Evolutionary conservation across 2,329 filamentous ascomycete species (phyloP).

Genomic region (Mycosphaerella sp.): DNA sequence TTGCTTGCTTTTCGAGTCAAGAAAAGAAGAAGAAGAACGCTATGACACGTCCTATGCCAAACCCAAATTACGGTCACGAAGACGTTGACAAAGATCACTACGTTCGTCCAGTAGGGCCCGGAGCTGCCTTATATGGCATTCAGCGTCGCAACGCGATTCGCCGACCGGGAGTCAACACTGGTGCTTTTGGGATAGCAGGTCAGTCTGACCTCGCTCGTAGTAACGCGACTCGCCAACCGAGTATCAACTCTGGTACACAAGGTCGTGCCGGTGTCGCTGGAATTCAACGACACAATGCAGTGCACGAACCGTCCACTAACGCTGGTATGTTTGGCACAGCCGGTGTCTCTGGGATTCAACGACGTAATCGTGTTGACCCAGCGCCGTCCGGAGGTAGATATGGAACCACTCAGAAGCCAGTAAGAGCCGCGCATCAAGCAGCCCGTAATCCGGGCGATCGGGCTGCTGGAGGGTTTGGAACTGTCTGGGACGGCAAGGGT

Average conservation of each 20-base stretch:
- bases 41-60: background rate
- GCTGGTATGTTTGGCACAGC: background rate
- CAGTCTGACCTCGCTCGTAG: background rate
- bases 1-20: background rate
- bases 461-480: no score
- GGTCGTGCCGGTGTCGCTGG: background rate
- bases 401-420: no score
- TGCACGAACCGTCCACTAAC: background rate
- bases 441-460: no score
- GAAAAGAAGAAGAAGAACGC: background rate
- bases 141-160: background rate
- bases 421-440: no score
- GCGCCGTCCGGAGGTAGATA: no score
- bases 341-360: background rate
- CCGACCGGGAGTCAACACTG: background rate
- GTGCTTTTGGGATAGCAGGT: background rate
- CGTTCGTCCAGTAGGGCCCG: background rate
- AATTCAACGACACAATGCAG: background rate
- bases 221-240: background rate
- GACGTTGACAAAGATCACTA: background rate
- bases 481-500: no score
- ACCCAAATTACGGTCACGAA: background rate
- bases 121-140: background rate
- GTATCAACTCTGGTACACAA: background rate
- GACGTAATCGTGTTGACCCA: background rate